These are phyloP conservation scores for Calonectria pseudoturangicola DNA, from an alignment of 2,329 filamentous ascomycete species.

Conservation along the genomic window DNA sequence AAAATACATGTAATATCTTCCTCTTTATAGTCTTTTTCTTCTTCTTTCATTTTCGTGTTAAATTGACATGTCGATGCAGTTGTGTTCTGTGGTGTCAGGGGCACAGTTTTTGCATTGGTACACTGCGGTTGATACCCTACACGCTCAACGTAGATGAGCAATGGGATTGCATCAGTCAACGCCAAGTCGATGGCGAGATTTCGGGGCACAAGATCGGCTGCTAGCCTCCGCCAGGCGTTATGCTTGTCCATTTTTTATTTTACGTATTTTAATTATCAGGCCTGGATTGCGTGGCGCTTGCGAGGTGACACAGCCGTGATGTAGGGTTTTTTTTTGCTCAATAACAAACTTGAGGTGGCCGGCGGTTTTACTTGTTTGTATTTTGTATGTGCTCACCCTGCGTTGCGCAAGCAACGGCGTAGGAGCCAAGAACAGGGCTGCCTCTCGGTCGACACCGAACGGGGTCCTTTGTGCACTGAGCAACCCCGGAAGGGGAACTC, in stretches of 20 bases:
- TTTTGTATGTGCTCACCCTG: constrained; percentile 17
- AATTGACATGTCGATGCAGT: no score
- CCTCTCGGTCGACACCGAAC: constrained; percentile 45
- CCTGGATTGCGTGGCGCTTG: constrained; percentile 2
- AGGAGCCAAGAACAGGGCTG: constrained; percentile 47
- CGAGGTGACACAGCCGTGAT: constrained; percentile 43
- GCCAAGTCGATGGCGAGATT: constrained; percentile 49
- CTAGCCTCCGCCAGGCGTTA: constrained; percentile 21
- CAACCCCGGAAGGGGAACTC: constrained; percentile 46
- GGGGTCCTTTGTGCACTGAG: constrained; percentile 48
- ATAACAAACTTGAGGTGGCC: constrained; percentile 46
- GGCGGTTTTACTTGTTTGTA: constrained; percentile 37
- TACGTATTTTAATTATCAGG: not conserved
- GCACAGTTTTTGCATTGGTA: no score
- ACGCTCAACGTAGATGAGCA: constrained; percentile 46
- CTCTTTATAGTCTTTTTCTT: no score
- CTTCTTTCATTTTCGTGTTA: no score
- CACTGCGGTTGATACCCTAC: constrained; percentile 39
- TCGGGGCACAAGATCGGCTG: constrained; percentile 42
- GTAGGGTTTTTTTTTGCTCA: constrained; percentile 40
- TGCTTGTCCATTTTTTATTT: not conserved
- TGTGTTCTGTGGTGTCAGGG: no score
- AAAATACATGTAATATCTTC: no score
- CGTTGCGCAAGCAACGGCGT: constrained; percentile 53
- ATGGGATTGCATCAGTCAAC: constrained; percentile 47